Conservation (phyloP, 2,329 filamentous ascomycete genomes). For the Ceratocystis colombiana region DNA sequence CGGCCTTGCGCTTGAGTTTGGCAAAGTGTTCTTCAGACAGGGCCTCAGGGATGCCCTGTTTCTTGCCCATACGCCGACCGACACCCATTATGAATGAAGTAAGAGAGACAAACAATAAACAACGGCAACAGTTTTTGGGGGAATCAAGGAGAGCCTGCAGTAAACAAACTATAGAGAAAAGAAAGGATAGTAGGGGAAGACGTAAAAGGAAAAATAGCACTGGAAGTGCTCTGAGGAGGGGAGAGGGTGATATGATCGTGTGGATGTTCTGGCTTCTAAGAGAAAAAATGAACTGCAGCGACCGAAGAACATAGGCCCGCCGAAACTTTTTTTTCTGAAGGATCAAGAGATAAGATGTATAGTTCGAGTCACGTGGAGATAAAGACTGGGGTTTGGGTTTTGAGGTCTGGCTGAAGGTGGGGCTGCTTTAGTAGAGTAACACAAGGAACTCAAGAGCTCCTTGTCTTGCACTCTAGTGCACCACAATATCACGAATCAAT, state of each 20-base stretch:
- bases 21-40: constrained; percentile 71
- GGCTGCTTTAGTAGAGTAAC: constrained; percentile 4
- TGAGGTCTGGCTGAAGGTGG: not conserved
- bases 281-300: constrained; percentile 3
- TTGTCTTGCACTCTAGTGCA: not conserved
- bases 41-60: constrained; percentile 77
- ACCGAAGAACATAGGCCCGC: constrained; percentile 31
- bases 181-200: too few species aligned
- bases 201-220: not conserved
- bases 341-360: constrained; percentile 22
- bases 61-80: constrained; percentile 87
- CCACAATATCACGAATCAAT: not conserved
- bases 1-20: constrained; percentile 76
- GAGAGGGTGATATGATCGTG: not conserved
- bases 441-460: not conserved
- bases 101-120: constrained; percentile 3
- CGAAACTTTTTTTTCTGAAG: constrained; percentile 34
- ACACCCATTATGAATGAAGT: constrained; percentile 59
- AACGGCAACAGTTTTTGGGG: not conserved
- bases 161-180: constrained; percentile 8
- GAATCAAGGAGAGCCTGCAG: constrained; percentile 1
- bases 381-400: not conserved
- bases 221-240: not conserved
- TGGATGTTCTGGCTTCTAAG: constrained; percentile 10
- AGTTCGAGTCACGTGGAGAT: constrained; percentile 18